Conservation (phyloP, 2,329 filamentous ascomycete species). For the Pezicula carpinea region DNA sequence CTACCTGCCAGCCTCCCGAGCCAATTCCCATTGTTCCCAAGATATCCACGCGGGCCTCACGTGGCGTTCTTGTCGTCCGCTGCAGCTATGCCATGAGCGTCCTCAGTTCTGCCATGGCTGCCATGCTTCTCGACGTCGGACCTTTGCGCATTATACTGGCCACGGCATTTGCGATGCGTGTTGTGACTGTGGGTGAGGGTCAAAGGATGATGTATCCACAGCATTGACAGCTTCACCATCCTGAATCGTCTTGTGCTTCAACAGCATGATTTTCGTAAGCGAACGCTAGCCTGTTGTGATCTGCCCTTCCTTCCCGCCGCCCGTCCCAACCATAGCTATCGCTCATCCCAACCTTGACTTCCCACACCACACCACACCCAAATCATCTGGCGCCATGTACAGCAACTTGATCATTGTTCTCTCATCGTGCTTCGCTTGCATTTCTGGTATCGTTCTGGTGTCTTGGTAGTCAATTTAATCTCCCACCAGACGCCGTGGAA, state of each 20-base stretch:
- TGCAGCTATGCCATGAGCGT: neutral
- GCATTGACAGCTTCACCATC: neutral
- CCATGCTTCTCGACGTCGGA: neutral
- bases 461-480: too few species aligned
- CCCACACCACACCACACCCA: neutral
- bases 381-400: neutral
- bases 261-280: neutral
- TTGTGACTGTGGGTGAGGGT: neutral
- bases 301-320: neutral
- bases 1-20: neutral
- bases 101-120: neutral
- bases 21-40: neutral
- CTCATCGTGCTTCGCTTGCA: too few species aligned
- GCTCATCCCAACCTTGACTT: neutral
- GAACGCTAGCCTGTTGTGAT: slow-evolving; percentile 1
- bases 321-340: neutral
- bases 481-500: too few species aligned
- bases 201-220: neutral
- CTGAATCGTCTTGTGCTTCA: slow-evolving; percentile 1
- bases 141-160: neutral
- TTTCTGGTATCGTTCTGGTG: too few species aligned
- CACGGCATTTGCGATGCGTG: neutral
- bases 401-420: too few species aligned
- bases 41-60: neutral
- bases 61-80: neutral